A percentile compares a stretch with the other conserved stretches of the same genome.
Evolutionary conservation across 768 basidiomycete species (phyloP).

Genomic region (Phlebiopsis gigantea): DNA sequence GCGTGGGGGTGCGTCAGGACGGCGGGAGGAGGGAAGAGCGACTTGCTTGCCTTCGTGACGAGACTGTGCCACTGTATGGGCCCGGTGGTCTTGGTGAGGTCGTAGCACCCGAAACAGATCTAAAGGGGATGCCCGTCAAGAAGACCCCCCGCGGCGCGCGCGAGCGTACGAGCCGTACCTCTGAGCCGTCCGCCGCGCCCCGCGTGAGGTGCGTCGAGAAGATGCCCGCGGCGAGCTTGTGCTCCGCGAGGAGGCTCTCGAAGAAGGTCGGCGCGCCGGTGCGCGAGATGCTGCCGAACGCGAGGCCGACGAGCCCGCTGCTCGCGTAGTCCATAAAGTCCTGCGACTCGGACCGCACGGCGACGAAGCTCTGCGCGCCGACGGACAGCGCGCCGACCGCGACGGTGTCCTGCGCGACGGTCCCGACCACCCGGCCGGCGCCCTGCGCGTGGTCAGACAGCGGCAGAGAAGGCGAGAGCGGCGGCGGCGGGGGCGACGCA

Average conservation of each 20-base stretch:
- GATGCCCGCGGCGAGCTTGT: constrained; percentile 36
- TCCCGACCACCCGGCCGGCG: constrained; percentile 46
- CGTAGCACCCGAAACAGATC: constrained; percentile 41
- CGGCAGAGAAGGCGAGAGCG: not conserved
- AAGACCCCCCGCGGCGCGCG: not conserved
- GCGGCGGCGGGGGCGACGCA: constrained; percentile 24
- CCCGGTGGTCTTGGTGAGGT: constrained; percentile 32
- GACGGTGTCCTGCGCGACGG: constrained; percentile 46
- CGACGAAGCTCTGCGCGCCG: constrained; percentile 43
- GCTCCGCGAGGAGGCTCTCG: constrained; percentile 49
- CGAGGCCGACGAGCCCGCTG: constrained; percentile 57
- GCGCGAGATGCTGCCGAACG: constrained; percentile 50
- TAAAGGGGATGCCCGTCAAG: too few relatives aligned
- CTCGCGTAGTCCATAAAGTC: constrained; percentile 49
- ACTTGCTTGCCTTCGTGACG: constrained; percentile 24
- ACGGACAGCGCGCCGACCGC: constrained; percentile 40
- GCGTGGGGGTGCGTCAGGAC: too few relatives aligned
- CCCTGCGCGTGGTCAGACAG: constrained; percentile 32
- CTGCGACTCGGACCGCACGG: constrained; percentile 38
- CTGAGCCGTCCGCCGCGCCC: constrained; percentile 35
- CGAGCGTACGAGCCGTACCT: constrained; percentile 40
- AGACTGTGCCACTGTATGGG: constrained; percentile 34
- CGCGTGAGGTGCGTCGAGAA: constrained; percentile 61
- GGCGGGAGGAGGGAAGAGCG: not conserved
- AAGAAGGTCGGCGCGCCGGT: constrained; percentile 50